Conservation (phyloP, 2,329 filamentous ascomycete species). For the Ramularia endophylla region DNA sequence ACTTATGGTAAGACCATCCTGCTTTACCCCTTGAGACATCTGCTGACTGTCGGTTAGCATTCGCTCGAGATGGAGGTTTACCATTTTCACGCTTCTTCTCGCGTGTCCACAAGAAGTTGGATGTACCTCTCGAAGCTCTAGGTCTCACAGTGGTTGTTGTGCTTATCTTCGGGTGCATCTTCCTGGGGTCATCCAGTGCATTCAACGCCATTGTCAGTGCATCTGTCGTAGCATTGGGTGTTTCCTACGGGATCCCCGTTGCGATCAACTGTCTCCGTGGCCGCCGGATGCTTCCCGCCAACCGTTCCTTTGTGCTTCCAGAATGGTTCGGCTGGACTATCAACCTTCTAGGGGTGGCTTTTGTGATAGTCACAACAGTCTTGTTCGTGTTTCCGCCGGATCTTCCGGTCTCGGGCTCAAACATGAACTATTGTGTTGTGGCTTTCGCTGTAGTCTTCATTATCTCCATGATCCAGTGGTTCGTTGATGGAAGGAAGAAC, state of each 20-base stretch:
- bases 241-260: conserved; percentile 70
- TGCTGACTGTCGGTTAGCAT: conserved; percentile 16
- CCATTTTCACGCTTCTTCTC: conserved; percentile 31
- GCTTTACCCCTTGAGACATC: background rate
- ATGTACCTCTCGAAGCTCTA: conserved; percentile 31
- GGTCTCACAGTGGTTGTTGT: conserved; percentile 28
- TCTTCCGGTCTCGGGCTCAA: conserved; percentile 56
- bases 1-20: conserved; percentile 19
- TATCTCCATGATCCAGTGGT: conserved; percentile 54
- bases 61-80: conserved; percentile 32
- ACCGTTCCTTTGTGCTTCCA: conserved; percentile 52
- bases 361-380: conserved; percentile 64
- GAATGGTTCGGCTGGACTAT: conserved; percentile 53
- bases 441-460: conserved; percentile 54
- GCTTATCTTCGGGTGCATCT: conserved; percentile 32
- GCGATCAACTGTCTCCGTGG: conserved; percentile 63
- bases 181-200: conserved; percentile 32
- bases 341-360: conserved; percentile 57
- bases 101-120: conserved; percentile 30
- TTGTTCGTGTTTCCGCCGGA: conserved; percentile 69
- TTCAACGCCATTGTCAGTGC: conserved; percentile 35
- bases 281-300: conserved; percentile 55
- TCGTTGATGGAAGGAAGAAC: conserved; percentile 56
- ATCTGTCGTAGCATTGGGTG: conserved; percentile 64
- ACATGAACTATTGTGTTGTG: conserved; percentile 61